A percentile compares a stretch with the other conserved stretches of the same genome.
These are phyloP conservation scores for Linnemannia elongata DNA, from an alignment of 192 early-diverging fungal species.

Conservation along the genomic window DNA sequence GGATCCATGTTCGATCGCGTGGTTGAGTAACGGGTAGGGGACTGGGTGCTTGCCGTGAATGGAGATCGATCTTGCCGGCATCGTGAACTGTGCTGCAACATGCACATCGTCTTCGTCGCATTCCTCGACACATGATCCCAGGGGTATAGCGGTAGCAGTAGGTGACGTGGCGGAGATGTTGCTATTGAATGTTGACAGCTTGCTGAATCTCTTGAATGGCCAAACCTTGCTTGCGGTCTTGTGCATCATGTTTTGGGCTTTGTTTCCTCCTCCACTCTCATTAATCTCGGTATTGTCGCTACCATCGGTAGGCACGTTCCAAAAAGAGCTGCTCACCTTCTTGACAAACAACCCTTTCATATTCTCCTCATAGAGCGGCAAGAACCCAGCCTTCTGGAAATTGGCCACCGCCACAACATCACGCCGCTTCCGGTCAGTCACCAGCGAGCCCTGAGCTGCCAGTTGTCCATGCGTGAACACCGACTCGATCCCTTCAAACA, in stretches of 20 bases:
- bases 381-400: slow-evolving; percentile 36
- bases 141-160: too few relatives aligned
- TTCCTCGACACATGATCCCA: too few relatives aligned
- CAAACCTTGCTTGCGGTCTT: neutral
- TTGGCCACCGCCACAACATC: slow-evolving; percentile 18
- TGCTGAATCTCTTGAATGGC: neutral
- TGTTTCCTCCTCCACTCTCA: neutral
- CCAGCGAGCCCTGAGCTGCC: slow-evolving; percentile 11
- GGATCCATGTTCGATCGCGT: neutral
- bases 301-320: neutral
- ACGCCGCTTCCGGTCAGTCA: slow-evolving; percentile 1
- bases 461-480: slow-evolving; percentile 27
- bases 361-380: slow-evolving; percentile 27
- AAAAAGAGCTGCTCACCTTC: slow-evolving; percentile 8
- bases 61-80: neutral
- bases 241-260: neutral
- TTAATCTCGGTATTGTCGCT: neutral
- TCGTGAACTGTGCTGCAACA: neutral
- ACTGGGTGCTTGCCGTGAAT: neutral
- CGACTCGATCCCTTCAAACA: neutral
- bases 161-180: neutral
- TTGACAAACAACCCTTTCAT: slow-evolving; percentile 20
- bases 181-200: neutral
- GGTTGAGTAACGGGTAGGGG: neutral
- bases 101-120: neutral